Base-by-base conservation (phyloP, 2,329 filamentous ascomycete species). In the Penicillium polonicum region DNA sequence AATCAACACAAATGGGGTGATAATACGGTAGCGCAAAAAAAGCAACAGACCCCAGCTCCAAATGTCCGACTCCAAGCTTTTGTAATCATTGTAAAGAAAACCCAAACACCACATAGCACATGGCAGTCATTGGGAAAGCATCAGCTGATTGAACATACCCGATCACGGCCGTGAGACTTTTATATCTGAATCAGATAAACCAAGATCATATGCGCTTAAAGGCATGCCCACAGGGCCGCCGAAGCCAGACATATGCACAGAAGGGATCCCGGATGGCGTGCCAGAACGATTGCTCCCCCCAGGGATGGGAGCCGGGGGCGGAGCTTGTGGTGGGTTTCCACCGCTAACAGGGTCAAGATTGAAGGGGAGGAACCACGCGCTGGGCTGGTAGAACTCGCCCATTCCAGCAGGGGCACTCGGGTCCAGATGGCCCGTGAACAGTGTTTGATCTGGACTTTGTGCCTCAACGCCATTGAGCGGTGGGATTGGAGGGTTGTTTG, bases 341-440 rank as follows among this genome's bases (percentile, higher is more conserved):
- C 50, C 58, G 23, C 70, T 64, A 19, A 74, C 57, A 5, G 91
- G 90, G 58, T 94, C 90, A 75, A 96, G 86, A 70, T 96, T 95
- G 75, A 96, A 96, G 1, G 92, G 91, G 79, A 96, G 87, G 73
- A 95, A 96, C 90, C 92, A 97, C 5, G 89, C 90, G 52, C 87
- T 88, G 45, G 75, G 74, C 43, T 77, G 75, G 54, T 75, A 72
- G 57, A 70, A 75, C 42, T 75, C 74, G 48, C 72, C 73, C 6
- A 70, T 68, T 4, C 70, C 74, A 1, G 74, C 66, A 1, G 70
- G 72, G 5, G 70, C 70, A 41, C 68, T 65, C 29, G 73, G 69
- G 49, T 75, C 72, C 12, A 76, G 61, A 12, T 73, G 66, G 13
- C 71, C 70, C 0, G 70, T 69, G 67, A 76, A 78, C 6, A 75